A percentile compares a stretch with the other conserved stretches of the same genome.
Conservation (phyloP, 1,284 basidiomycete genomes). For the Leccinum subrobustum region DNA sequence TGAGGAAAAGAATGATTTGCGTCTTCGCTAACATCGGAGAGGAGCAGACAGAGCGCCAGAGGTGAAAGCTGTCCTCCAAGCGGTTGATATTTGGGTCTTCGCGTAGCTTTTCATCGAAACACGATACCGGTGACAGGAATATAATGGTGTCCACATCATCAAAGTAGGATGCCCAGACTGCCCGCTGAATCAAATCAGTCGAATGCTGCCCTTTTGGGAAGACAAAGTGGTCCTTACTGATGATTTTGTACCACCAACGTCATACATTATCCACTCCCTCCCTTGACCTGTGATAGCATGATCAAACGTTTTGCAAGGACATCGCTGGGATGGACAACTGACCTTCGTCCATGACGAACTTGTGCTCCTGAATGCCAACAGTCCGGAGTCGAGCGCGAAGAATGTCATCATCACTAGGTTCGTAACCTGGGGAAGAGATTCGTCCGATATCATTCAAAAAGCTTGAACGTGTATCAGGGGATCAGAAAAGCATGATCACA, state of each 20-base stretch:
- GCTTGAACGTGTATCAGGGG: conserved; percentile 25
- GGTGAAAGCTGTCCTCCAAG: conserved; percentile 67
- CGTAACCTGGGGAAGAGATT: conserved; percentile 56
- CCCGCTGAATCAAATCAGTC: conserved; percentile 41
- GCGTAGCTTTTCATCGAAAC: conserved; percentile 69
- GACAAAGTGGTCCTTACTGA: conserved; percentile 45
- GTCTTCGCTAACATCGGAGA: conserved; percentile 61
- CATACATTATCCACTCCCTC: conserved; percentile 67
- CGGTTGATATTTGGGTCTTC: conserved; percentile 70
- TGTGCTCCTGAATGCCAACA: conserved; percentile 72
- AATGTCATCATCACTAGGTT: conserved; percentile 70
- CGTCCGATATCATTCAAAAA: conserved; percentile 65
- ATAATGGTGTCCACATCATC: conserved; percentile 72
- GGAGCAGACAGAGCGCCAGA: conserved; percentile 67
- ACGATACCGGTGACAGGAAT: conserved; percentile 68
- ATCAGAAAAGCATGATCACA: background rate
- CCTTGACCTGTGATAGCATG: conserved; percentile 35
- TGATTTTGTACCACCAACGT: conserved; percentile 70
- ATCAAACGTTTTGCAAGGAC: background rate
- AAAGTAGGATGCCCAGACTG: conserved; percentile 73
- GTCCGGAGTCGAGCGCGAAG: conserved; percentile 70
- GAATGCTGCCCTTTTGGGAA: conserved; percentile 2
- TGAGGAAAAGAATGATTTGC: conserved; percentile 48
- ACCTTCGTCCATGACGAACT: conserved; percentile 67
- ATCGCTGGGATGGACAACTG: conserved; percentile 13